phyloP scores from a whole-genome alignment of 2,329 filamentous ascomycete genomes.

The Camptophora hylomeconis region DNA sequence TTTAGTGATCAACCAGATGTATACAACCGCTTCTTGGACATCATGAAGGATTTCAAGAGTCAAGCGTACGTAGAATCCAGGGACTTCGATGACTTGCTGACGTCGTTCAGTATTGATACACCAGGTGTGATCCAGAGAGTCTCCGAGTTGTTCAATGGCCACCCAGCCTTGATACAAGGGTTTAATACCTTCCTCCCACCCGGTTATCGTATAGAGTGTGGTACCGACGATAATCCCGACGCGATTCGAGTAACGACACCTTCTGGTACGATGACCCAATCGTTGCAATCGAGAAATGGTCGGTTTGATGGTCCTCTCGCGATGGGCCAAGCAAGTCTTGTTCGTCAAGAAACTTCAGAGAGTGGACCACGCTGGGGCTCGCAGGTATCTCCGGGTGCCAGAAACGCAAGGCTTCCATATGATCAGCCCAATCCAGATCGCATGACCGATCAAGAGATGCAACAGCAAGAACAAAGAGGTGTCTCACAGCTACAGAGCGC shows the following conservation, averaged over 20 bases:
- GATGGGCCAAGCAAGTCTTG: slow-evolving; percentile 3
- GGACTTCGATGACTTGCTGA: slow-evolving; percentile 12
- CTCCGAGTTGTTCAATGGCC: slow-evolving; percentile 87
- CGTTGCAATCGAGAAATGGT: slow-evolving; percentile 46
- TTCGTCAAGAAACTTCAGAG: slow-evolving; percentile 13
- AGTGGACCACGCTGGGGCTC: slow-evolving; percentile 15
- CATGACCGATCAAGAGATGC: slow-evolving; percentile 12
- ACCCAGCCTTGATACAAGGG: slow-evolving; percentile 88
- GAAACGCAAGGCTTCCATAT: slow-evolving; percentile 15
- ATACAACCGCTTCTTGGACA: slow-evolving; percentile 92
- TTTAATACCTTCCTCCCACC: slow-evolving; percentile 97
- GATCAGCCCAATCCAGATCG: slow-evolving; percentile 8
- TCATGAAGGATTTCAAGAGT: slow-evolving; percentile 99
- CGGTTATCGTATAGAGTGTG: slow-evolving; percentile 93
- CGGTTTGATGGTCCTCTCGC: slow-evolving; percentile 18
- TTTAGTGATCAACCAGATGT: slow-evolving; percentile 96
- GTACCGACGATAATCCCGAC: slow-evolving; percentile 84
- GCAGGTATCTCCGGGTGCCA: slow-evolving; percentile 20
- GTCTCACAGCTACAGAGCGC: slow-evolving; percentile 47
- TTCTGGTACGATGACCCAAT: slow-evolving; percentile 90
- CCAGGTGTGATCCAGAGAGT: slow-evolving; percentile 95
- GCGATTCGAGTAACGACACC: slow-evolving; percentile 94
- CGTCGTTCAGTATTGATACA: slow-evolving; percentile 63
- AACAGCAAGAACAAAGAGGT: slow-evolving; percentile 14
- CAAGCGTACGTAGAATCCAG: slow-evolving; percentile 62